Percentiles rank a stretch among this genome's conserved stretches.
Conservation (phyloP, 345 rosid genomes). For the Erysimum cheiranthoides region DNA sequence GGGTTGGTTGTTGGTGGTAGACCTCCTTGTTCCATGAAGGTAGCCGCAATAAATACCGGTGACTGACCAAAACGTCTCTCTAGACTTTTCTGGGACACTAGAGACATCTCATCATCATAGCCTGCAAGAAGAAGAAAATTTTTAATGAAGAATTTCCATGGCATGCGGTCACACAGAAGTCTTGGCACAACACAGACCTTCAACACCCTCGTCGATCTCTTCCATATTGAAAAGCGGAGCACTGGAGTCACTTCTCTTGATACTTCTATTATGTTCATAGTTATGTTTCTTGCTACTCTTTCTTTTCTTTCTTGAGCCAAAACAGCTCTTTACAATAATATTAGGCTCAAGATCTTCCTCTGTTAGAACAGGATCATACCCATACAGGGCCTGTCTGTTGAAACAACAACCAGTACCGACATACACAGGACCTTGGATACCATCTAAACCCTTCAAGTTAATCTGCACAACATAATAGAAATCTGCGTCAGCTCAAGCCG, state of each 20-base stretch:
- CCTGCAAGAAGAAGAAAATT: constrained; percentile 55
- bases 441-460: constrained; percentile 96
- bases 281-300: constrained; percentile 66
- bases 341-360: constrained; percentile 95
- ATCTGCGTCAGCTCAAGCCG: constrained; percentile 15
- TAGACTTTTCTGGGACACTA: constrained; percentile 80
- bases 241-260: constrained; percentile 88
- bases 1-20: constrained; percentile 91
- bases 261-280: constrained; percentile 70
- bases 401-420: constrained; percentile 99
- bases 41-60: constrained; percentile 94
- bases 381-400: constrained; percentile 95
- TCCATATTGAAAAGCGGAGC: constrained; percentile 92
- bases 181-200: constrained; percentile 58
- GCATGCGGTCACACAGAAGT: not conserved
- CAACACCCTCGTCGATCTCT: constrained; percentile 90
- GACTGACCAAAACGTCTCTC: constrained; percentile 99
- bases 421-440: constrained; percentile 98
- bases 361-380: constrained; percentile 93
- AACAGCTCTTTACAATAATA: constrained; percentile 86
- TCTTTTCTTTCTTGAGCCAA: constrained; percentile 89
- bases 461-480: constrained; percentile 55
- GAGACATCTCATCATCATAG: constrained; percentile 91
- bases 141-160: not conserved
- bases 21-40: constrained; percentile 97